Base-by-base conservation (phyloP, 805 yeast genomes). In the Tetrapisispora nanseiensis region DNA sequence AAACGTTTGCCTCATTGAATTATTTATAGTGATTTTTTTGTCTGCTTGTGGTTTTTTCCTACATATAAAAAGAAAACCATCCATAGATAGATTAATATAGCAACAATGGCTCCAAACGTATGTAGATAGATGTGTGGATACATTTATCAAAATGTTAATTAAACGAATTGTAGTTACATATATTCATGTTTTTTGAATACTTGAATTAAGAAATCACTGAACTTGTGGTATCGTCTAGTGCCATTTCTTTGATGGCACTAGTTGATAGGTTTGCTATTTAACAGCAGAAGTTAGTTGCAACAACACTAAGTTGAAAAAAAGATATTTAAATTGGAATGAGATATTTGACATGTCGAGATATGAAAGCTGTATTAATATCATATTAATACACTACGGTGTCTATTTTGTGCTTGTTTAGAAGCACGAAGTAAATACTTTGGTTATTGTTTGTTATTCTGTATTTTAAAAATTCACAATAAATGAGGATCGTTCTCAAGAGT, bases 41-140 rank as follows among this genome's bases (percentile, higher is more conserved):
- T 34, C 10, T 16, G 13, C 20, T 8, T 34, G 20, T 34, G 16
- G 19, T 15, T 6, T 8, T 19, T 32, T 32, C 4, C 9, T 11
- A 4, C 11, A n/a, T 15, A 29, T 20, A 12, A 10, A 23, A 32
- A 26, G 33, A n/a, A 23, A 21, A 40, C 24, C 22, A 40, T 34
- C 43, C 39, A 44, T 23, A 46, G 39, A 27, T 28, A 42, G 37
- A 41, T 33, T 28, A 30, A 16, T 19, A 20, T 20, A 37, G 45
- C 39, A 40, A 49, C 46, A 52, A 52, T 84, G 94, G 94, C 94
- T 80, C 94, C 94, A 81, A 82, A 80, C 71, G 92, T 83, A 82
- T 72, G 92, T 82, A 31, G 27, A 20, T 32, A 32, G 20, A 26
- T 33, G 36, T 23, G 38, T 27, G 30, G 29, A 38, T 37, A 34